Percentiles rank a stretch among this genome's conserved stretches.
Evolutionary conservation across 2,329 filamentous ascomycete genomes (phyloP).

Genomic region (Claviceps lovelessii): DNA sequence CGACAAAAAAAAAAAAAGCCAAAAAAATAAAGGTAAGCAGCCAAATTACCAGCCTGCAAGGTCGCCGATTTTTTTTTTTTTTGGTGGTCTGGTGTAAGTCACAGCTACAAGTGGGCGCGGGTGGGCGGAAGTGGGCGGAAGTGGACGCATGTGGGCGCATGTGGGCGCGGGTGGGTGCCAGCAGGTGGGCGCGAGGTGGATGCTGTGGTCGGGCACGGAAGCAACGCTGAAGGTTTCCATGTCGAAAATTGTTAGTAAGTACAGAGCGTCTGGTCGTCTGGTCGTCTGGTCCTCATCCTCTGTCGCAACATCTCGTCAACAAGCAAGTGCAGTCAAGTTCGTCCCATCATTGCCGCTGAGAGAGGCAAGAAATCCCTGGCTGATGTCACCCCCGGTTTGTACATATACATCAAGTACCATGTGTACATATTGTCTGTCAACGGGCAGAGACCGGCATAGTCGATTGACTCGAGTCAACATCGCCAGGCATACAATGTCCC

Average conservation of each 20-base stretch:
- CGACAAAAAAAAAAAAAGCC: neutral
- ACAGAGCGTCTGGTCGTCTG: neutral
- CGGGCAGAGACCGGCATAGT: too few relatives aligned
- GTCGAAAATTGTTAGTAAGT: neutral
- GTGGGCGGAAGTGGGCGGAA: neutral
- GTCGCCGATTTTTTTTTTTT: constrained; percentile 14
- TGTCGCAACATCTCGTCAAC: too few relatives aligned
- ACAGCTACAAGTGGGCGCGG: constrained; percentile 9
- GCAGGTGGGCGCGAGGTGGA: constrained; percentile 1
- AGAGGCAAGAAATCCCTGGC: neutral
- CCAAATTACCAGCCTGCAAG: neutral
- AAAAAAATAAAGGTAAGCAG: neutral
- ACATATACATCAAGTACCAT: too few relatives aligned
- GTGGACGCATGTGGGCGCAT: neutral
- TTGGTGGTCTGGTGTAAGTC: constrained; percentile 13
- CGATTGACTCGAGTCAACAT: too few relatives aligned
- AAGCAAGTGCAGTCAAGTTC: too few relatives aligned
- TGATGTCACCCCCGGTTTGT: too few relatives aligned
- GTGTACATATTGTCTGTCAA: too few relatives aligned
- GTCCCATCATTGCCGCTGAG: neutral
- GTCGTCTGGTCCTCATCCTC: too few relatives aligned
- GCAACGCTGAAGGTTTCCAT: neutral
- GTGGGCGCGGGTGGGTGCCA: neutral
- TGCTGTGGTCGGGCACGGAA: constrained; percentile 1
- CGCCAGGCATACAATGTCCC: too few relatives aligned